These are phyloP conservation scores for Aspergillus proliferans DNA, from an alignment of 2,329 filamentous ascomycete genomes.

Conservation along the genomic window DNA sequence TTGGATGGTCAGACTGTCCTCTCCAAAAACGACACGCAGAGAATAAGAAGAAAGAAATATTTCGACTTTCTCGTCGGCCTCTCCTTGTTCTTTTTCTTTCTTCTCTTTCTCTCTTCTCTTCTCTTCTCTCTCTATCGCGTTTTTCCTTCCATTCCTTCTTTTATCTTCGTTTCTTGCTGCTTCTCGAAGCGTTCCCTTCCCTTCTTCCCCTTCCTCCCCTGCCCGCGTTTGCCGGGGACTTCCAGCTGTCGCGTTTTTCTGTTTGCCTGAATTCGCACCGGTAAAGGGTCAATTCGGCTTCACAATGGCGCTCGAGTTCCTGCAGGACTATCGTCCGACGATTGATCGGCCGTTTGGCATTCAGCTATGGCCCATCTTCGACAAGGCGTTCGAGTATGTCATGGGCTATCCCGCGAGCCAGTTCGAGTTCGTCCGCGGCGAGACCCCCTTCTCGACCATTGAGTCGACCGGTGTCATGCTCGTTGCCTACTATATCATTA, in stretches of 20 bases:
- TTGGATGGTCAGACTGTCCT: slow-evolving; percentile 8
- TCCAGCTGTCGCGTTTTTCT: background rate
- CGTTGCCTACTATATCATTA: slow-evolving; percentile 82
- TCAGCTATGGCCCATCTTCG: slow-evolving; percentile 89
- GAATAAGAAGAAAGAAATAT: slow-evolving; percentile 9
- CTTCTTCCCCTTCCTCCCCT: slow-evolving; percentile 52
- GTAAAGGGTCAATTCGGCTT: background rate
- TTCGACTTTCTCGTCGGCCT: slow-evolving; percentile 7
- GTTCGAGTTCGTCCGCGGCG: slow-evolving; percentile 74
- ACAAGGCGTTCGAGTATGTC: slow-evolving; percentile 70
- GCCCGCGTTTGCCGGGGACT: slow-evolving; percentile 3
- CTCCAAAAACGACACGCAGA: slow-evolving; percentile 15
- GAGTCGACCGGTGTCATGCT: slow-evolving; percentile 75
- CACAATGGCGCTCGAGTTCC: slow-evolving; percentile 47
- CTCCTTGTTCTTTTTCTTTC: slow-evolving; percentile 13
- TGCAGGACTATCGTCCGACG: slow-evolving; percentile 59
- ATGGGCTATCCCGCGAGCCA: slow-evolving; percentile 78
- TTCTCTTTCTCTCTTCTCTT: slow-evolving; percentile 25
- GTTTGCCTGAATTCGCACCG: background rate
- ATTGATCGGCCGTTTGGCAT: slow-evolving; percentile 90
- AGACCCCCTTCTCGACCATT: slow-evolving; percentile 85
- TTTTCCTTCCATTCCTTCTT: slow-evolving; percentile 69
- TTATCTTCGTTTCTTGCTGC: slow-evolving; percentile 16
- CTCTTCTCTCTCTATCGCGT: slow-evolving; percentile 11
- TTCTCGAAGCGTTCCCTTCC: slow-evolving; percentile 50